These are phyloP conservation scores for Leccinum broughii DNA, from an alignment of 768 basidiomycete genomes.

Conservation along the genomic window DNA sequence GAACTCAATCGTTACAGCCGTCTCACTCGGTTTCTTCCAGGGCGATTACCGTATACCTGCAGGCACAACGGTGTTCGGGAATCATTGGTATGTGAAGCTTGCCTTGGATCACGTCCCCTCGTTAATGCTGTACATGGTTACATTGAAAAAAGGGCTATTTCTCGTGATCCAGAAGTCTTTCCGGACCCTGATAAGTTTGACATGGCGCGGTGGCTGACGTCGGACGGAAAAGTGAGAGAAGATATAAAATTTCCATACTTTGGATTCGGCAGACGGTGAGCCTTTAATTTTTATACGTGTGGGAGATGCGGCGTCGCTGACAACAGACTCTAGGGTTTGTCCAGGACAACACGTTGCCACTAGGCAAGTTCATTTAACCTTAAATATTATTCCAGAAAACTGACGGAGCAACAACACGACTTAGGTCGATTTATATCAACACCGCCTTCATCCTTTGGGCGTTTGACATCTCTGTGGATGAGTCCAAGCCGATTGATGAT, in stretches of 20 bases:
- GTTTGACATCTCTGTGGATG: conserved; percentile 50
- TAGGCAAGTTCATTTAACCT: conserved; percentile 29
- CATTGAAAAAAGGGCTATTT: conserved; percentile 30
- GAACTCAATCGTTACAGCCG: background rate
- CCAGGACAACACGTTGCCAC: conserved; percentile 56
- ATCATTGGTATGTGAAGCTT: conserved; percentile 16
- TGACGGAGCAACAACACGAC: background rate
- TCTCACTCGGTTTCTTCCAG: conserved; percentile 4
- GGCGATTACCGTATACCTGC: conserved; percentile 18
- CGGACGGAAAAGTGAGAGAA: conserved; percentile 34
- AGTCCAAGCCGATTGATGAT: conserved; percentile 51
- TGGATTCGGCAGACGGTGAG: conserved; percentile 47
- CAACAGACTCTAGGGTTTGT: conserved; percentile 43
- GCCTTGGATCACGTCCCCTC: background rate
- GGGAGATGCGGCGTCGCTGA: conserved; percentile 1
- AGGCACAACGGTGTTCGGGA: conserved; percentile 18
- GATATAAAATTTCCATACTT: conserved; percentile 50
- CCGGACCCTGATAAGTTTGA: conserved; percentile 39
- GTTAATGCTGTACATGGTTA: background rate
- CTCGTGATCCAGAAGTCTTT: conserved; percentile 39
- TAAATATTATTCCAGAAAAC: background rate
- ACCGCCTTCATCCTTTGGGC: conserved; percentile 61
- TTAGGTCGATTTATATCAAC: conserved; percentile 60
- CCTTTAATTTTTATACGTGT: background rate
- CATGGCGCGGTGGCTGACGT: conserved; percentile 33